Base-by-base conservation (phyloP, 2,329 filamentous ascomycete species). In the Stachybotrys chlorohalonatus region DNA sequence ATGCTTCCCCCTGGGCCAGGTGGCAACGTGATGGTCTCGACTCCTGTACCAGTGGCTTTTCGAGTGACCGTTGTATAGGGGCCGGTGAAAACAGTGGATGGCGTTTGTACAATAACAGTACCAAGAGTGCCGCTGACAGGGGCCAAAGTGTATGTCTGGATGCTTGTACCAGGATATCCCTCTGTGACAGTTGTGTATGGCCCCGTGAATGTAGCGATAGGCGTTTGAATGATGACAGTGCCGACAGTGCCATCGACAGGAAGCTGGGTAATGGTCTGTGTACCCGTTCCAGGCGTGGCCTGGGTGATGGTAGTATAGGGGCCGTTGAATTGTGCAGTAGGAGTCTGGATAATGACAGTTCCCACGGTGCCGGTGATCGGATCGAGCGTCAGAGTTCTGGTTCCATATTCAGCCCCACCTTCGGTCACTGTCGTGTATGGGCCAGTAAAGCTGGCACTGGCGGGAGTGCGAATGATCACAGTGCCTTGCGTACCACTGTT, bases 271-370 rank as follows among this genome's bases (percentile, higher is more conserved):
- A 51, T 32, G 11, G 49, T 51, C 31, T 51, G 49, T 6, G 49
- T 11, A 31, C 24, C 32, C 13, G 24, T 32, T 13, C 49, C 49
- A 2, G 36, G 8, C 9, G 8, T 42, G 36, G 36, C 36, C 17
- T 47, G 9, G 7, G 50, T 52, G 11, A 52, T 45, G 31, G 50
- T 52, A 11, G 13, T 42, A n/a, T 52, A 52, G 30, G 50, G 50
- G n/a, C 50, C 50, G 16, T 8, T 45, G 36, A 52, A 52, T 11
- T 9, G 15, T n/a, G 7, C 5, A n/a, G 16, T 8, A 32, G 49
- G 49, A 5, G 49, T 51, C 31, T 51, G 49, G 31, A 52, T 36
- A 52, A 52, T 52, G 15, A 52, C 50, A 45, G 50, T 52, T 11
- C 50, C 50, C 17, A 45, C 7, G 6, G 50, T 42, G 6, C 50